These are phyloP conservation scores for Digitaria exilis DNA, from an alignment of 202 grass and related monocot species.

Conservation along the genomic window DNA sequence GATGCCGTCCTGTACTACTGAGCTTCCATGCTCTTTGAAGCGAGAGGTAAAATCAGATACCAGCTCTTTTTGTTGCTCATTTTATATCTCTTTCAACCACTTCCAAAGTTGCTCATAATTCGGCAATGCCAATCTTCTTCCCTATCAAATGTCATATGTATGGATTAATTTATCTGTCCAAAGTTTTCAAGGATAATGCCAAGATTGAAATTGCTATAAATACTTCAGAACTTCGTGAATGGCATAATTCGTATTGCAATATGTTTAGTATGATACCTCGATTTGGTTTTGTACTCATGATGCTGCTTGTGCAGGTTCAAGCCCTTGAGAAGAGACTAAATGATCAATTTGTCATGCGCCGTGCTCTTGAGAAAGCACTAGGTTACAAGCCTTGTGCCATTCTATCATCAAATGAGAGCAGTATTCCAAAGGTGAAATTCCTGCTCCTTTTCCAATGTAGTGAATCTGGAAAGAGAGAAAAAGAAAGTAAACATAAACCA, in stretches of 20 bases:
- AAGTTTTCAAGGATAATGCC: background rate
- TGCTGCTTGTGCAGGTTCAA: slow-evolving; percentile 63
- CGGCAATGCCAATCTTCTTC: background rate
- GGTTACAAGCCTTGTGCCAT: slow-evolving; percentile 52
- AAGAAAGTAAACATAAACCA: too few species aligned
- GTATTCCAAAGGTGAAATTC: slow-evolving; percentile 68
- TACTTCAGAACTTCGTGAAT: background rate
- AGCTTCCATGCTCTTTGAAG: slow-evolving; percentile 58
- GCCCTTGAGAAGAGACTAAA: slow-evolving; percentile 77
- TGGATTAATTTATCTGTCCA: background rate
- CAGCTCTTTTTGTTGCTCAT: background rate
- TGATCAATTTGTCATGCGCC: slow-evolving; percentile 71
- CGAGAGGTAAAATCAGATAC: slow-evolving; percentile 58
- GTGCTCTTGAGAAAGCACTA: slow-evolving; percentile 81
- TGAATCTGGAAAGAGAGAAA: too few species aligned
- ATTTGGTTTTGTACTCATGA: background rate
- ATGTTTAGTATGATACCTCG: background rate
- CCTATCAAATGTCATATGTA: slow-evolving; percentile 1
- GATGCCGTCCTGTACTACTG: slow-evolving; percentile 2
- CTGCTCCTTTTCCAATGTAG: background rate
- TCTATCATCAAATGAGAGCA: slow-evolving; percentile 47
- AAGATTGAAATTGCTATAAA: background rate
- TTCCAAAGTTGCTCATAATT: background rate
- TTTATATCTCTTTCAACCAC: background rate
- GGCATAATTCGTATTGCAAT: background rate